A percentile compares a stretch with the other conserved stretches of the same genome.
Evolutionary conservation across 768 basidiomycete species (phyloP).

Genomic region (Tephrocybe sp.): DNA sequence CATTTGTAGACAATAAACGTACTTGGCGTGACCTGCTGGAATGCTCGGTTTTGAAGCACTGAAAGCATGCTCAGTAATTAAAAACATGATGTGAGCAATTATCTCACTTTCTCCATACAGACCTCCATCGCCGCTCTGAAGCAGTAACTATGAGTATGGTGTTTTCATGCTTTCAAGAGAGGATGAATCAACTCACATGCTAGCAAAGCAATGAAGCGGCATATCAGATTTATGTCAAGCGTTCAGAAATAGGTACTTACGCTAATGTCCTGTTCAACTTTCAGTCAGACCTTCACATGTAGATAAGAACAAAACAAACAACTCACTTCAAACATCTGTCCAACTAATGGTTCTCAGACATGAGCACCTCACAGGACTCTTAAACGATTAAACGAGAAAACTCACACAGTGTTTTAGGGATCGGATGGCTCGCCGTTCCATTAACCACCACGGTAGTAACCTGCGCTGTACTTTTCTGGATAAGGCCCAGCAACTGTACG

Average conservation of each 20-base stretch:
- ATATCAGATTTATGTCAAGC: slow-evolving; percentile 19
- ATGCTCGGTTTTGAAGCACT: slow-evolving; percentile 72
- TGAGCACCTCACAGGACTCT: background rate
- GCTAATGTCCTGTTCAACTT: slow-evolving; percentile 50
- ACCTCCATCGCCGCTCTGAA: slow-evolving; percentile 65
- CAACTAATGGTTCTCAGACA: slow-evolving; percentile 28
- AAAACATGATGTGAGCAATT: background rate
- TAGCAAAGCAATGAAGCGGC: background rate
- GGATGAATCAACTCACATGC: background rate
- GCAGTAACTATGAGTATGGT: background rate
- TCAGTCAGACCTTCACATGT: background rate
- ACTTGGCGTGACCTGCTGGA: slow-evolving; percentile 62
- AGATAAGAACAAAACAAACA: background rate
- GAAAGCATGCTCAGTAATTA: background rate
- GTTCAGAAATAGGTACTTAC: slow-evolving; percentile 32
- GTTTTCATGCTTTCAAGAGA: background rate
- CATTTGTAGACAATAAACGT: slow-evolving; percentile 3
- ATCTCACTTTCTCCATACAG: slow-evolving; percentile 59
- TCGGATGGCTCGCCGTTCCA: slow-evolving; percentile 46
- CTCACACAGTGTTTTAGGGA: slow-evolving; percentile 53
- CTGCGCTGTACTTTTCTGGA: background rate
- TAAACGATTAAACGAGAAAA: too few relatives aligned
- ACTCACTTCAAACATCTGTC: slow-evolving; percentile 59
- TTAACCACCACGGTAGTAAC: background rate
- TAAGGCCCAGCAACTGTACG: background rate